Conservation (phyloP, 2,329 filamentous ascomycete species). For the Nakataea oryzae region DNA sequence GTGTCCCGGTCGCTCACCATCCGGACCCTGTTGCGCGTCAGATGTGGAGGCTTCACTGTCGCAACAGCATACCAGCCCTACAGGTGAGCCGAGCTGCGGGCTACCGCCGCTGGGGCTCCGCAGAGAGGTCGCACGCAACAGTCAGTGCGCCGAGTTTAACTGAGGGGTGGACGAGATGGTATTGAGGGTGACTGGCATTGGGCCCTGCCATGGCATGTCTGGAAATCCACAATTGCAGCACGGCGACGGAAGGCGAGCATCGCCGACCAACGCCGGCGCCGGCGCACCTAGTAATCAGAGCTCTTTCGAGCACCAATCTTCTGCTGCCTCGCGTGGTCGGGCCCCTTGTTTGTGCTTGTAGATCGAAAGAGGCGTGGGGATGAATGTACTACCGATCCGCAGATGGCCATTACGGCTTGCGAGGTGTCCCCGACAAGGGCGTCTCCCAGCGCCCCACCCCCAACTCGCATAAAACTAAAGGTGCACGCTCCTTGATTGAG, state of each 20-base stretch:
- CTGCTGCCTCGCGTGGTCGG: background rate
- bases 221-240: background rate
- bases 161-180: background rate
- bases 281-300: background rate
- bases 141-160: background rate
- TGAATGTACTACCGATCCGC: background rate
- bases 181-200: background rate
- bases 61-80: background rate
- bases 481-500: background rate
- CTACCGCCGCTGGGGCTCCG: background rate
- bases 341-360: background rate
- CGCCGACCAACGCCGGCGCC: too few relatives aligned
- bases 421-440: background rate
- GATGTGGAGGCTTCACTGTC: too few relatives aligned
- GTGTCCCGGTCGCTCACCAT: background rate
- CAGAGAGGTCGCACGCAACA: background rate
- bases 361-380: background rate
- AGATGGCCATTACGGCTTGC: background rate
- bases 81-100: background rate
- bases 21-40: background rate
- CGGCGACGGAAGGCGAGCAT: too few relatives aligned
- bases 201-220: too few relatives aligned
- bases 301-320: background rate
- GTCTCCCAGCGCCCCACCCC: background rate
- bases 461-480: background rate